Percentiles rank a stretch among this genome's conserved stretches.
Evolutionary conservation across 352 stramenopile species (phyloP).

Genomic region (Pythium volutum): DNA sequence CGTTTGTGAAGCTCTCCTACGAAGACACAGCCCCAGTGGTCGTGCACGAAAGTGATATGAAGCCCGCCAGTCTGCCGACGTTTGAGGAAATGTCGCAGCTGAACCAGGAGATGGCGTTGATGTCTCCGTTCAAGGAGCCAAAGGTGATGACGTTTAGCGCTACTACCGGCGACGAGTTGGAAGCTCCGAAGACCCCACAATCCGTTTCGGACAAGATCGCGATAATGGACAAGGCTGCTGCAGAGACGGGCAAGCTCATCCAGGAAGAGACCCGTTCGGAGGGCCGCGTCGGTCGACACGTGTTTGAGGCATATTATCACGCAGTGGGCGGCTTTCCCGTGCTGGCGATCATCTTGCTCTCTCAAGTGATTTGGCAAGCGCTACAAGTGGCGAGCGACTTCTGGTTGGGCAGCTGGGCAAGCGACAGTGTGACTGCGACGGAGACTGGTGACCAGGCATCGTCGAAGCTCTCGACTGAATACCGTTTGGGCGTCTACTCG

Average conservation of each 20-base stretch:
- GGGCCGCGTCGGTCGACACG: conserved; percentile 29
- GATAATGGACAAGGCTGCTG: not conserved
- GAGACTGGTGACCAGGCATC: too few relatives aligned
- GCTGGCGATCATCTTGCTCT: conserved; percentile 10
- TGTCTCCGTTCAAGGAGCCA: not conserved
- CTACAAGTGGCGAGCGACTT: conserved; percentile 23
- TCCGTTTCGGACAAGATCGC: not conserved
- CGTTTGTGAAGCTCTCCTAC: not conserved
- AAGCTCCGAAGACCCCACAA: too few relatives aligned
- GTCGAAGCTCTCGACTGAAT: not conserved
- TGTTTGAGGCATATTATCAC: conserved; percentile 42
- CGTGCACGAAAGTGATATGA: not conserved
- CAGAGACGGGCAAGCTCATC: not conserved
- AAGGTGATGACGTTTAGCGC: too few relatives aligned
- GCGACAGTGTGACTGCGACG: too few relatives aligned
- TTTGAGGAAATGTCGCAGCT: not conserved
- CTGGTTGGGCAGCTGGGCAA: conserved; percentile 26
- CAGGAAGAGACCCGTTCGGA: conserved; percentile 35
- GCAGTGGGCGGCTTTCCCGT: conserved; percentile 32
- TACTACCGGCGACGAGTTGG: too few relatives aligned
- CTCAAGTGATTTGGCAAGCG: conserved; percentile 29
- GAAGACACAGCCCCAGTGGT: not conserved
- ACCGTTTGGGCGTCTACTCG: conserved; percentile 24
- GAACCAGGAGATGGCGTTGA: not conserved
- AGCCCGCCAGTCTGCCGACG: not conserved